Base-by-base conservation (phyloP, 768 basidiomycete genomes). In the Boletus sp. region DNA sequence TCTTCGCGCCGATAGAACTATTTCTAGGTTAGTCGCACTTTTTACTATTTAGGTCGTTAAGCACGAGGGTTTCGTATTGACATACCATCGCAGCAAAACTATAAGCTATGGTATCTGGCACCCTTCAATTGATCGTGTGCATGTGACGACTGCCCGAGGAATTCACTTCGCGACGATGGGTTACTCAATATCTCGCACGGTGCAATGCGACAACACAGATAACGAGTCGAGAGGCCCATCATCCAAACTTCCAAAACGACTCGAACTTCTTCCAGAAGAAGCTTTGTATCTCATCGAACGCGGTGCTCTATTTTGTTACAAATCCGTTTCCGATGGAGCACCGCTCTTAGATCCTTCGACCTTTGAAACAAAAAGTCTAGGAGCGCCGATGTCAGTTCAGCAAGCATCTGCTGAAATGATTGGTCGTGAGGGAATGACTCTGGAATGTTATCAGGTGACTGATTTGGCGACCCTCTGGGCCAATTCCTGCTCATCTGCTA, bases 251-350 rank as follows among this genome's bases (percentile, higher is more conserved):
- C 79, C 82, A 14, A 92, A 87, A 70, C 76, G 86, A 29, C 75
- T 92, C 17, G 94, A 98, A 66, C 78, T 99, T 0, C 79, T 99
- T 2, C 97, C 97, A 0, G 97, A 99, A 74, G 97, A 99, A 75
- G 85, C 92, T 0, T 79, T 99, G 17, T 98, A 98, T 76, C 82
- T 98, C 33, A 80, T 96, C 45, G 97, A 98, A 73, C 78, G 95
- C 42, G 96, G 97, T 0, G 81, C 89, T 2, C 74, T 98, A 59
- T 89, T 91, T 59, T 94, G 94, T 65, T 94, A 88, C 83, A 88
- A 85, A 66, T 76, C 83, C 1, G 67, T 66, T 12, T 71, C 74
- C 30, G 15, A 72, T 32, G 59, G 71, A 36, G 45, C 69, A 14
- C 50, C 72, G 10, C 50, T 18, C 12, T 24, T 33, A 18, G 64